phyloP scores from a whole-genome alignment of 2,329 filamentous ascomycete genomes.

The Neonectria hederae region DNA sequence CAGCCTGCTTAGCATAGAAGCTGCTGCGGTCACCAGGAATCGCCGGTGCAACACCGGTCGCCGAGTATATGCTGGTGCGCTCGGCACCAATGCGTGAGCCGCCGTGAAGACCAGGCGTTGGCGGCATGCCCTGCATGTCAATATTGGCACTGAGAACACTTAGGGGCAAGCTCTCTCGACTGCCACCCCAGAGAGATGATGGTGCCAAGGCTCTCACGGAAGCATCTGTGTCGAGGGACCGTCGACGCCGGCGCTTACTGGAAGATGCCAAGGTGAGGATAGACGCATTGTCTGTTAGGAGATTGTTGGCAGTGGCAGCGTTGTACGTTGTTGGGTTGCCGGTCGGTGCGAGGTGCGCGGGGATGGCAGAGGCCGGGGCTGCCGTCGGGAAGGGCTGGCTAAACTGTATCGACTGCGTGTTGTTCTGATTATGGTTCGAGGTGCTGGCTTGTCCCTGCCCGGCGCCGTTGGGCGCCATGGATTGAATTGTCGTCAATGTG shows the following conservation, averaged over 20 bases:
- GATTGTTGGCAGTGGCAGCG: constrained; percentile 82
- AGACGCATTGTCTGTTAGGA: constrained; percentile 85
- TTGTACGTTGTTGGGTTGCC: constrained; percentile 76
- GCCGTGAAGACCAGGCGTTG: constrained; percentile 64
- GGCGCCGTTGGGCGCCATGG: constrained; percentile 67
- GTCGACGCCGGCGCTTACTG: constrained; percentile 78
- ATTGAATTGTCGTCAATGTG: constrained; percentile 87
- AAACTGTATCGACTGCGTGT: constrained; percentile 66
- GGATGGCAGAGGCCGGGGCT: constrained; percentile 76
- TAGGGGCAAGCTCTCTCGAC: constrained; percentile 80
- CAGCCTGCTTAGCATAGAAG: constrained; percentile 75
- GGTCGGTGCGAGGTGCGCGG: constrained; percentile 70
- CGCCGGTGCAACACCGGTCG: constrained; percentile 72
- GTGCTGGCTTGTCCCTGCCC: constrained; percentile 46
- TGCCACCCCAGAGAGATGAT: constrained; percentile 83
- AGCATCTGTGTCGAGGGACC: constrained; percentile 86
- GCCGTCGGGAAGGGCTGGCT: constrained; percentile 71
- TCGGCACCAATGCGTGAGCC: constrained; percentile 61
- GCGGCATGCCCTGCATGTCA: constrained; percentile 57
- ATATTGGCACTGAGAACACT: constrained; percentile 80
- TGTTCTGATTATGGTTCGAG: constrained; percentile 48
- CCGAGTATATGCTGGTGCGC: constrained; percentile 84
- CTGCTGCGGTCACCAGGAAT: constrained; percentile 82
- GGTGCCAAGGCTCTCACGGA: constrained; percentile 86
- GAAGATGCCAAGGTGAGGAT: constrained; percentile 87